Evolutionary conservation across 352 stramenopile genomes (phyloP), one percentile per base, ranked within the genome.

Genomic region (Phytophthora palmivora): DNA sequence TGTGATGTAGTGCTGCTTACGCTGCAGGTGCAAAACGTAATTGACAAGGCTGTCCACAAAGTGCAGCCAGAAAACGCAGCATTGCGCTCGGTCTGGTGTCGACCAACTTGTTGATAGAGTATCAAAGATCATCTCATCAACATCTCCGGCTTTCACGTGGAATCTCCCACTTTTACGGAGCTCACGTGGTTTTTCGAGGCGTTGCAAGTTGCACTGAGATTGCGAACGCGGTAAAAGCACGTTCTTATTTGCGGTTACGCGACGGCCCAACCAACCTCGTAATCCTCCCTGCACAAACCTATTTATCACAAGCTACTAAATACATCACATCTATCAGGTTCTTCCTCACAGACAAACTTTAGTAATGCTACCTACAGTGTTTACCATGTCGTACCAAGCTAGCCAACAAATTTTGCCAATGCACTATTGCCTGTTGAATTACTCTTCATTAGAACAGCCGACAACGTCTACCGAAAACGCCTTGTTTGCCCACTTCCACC

Each of bases 121-220:
- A 28, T 6, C 26, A 15, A 30, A 65, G 18, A 52, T 66, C 58
- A 60, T 54, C 21, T 54, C 39, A 66, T 59, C 49, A 66, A 66
- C 48, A 66, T 66, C 57, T 66, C 58, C 58, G 48, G 58, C 58
- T 66, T 60, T 66, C 58, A 18, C 21, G 33, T 36, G n/a, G 6
- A 4, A 8, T 2, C 42, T 58, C 24, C 28, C 32, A 57, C 58
- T 66, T 66, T 42, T 66, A 60, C 58, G 19, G 26, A 28, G 52
- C 52, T 51, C 41, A 52, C 41, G 52, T 52, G 39, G 24, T 6
- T 28, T 28, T 28, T 28, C 24, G 24, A 28, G 24, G 24, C 24
- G 32, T 58, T 42, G 54, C 24, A 36, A 26, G n/a, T 34, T 36
- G 49, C 19, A 60, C 30, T 41, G 42, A 22, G 28, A 41, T 48